Conservation (phyloP, 257 asterid species). For the Solanum neorickii region DNA sequence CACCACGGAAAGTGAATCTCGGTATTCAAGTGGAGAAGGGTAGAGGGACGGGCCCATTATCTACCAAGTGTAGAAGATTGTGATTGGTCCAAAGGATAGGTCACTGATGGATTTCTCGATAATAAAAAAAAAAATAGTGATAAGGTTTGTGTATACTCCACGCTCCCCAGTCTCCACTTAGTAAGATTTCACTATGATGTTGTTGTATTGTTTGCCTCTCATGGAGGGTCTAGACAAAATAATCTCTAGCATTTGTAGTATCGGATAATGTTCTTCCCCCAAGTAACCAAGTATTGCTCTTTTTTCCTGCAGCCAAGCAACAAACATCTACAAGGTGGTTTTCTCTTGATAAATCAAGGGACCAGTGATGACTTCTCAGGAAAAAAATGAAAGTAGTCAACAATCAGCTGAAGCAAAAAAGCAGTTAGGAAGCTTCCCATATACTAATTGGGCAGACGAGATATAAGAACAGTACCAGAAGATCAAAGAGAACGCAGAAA, state of each 20-base stretch:
- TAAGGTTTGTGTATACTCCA: not conserved
- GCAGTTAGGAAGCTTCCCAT: constrained; percentile 15
- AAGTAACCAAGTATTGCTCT: not conserved
- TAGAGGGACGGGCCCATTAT: no score
- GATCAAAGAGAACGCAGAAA: constrained; percentile 59
- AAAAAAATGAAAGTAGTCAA: constrained; percentile 20
- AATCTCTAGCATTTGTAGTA: not conserved
- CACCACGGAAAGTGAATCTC: no score
- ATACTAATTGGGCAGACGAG: constrained; percentile 24
- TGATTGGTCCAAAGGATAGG: no score
- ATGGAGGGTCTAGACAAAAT: not conserved
- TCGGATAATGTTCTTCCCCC: not conserved
- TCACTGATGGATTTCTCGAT: no score
- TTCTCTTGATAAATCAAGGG: not conserved
- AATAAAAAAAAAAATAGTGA: not conserved
- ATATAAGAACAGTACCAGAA: constrained; percentile 30
- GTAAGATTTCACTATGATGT: not conserved
- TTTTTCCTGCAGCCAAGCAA: not conserved
- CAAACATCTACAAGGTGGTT: not conserved
- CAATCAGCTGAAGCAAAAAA: constrained; percentile 13
- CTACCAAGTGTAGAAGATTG: no score
- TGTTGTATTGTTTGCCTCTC: not conserved
- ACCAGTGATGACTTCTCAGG: constrained; percentile 23
- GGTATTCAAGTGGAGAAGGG: no score
- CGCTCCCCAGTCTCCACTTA: not conserved